Evolutionary conservation across 2,329 filamentous ascomycete genomes (phyloP).

Genomic region (Ilyonectria mors-panacis): DNA sequence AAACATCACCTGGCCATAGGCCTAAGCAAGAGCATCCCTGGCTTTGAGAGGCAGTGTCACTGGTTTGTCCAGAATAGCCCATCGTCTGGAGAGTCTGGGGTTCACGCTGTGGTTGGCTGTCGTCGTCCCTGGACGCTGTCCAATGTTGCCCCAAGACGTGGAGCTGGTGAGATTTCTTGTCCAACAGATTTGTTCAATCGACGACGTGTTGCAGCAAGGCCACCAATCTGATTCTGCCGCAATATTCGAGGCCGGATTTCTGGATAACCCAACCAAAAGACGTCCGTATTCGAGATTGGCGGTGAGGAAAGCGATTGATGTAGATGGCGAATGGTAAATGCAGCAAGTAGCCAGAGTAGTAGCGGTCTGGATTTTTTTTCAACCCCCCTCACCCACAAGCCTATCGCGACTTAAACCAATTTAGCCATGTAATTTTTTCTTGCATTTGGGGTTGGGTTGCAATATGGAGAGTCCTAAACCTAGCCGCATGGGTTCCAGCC

Average conservation of each 20-base stretch:
- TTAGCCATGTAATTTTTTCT: neutral
- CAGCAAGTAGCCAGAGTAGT: neutral
- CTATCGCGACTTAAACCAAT: neutral
- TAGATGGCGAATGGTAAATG: neutral
- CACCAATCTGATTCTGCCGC: neutral
- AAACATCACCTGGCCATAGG: neutral
- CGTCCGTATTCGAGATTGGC: neutral
- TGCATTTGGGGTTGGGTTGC: conserved; percentile 13
- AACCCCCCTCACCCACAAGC: conserved; percentile 11
- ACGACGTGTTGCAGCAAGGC: neutral
- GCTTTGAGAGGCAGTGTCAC: neutral
- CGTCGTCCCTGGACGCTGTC: neutral
- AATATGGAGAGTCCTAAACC: neutral
- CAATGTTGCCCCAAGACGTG: neutral
- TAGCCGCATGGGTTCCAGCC: conserved; percentile 8
- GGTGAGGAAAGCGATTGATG: conserved; percentile 8
- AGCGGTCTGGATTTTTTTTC: conserved; percentile 8
- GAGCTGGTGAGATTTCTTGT: neutral
- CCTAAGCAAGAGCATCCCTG: neutral
- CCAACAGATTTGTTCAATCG: neutral
- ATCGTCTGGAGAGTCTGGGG: neutral
- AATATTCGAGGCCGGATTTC: neutral
- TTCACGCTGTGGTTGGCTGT: neutral
- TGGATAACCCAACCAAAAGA: neutral
- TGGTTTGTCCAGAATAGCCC: neutral